Evolutionary conservation across 192 early-diverging fungal genomes (phyloP).

Genomic region (Gaertneriomyces sp.): DNA sequence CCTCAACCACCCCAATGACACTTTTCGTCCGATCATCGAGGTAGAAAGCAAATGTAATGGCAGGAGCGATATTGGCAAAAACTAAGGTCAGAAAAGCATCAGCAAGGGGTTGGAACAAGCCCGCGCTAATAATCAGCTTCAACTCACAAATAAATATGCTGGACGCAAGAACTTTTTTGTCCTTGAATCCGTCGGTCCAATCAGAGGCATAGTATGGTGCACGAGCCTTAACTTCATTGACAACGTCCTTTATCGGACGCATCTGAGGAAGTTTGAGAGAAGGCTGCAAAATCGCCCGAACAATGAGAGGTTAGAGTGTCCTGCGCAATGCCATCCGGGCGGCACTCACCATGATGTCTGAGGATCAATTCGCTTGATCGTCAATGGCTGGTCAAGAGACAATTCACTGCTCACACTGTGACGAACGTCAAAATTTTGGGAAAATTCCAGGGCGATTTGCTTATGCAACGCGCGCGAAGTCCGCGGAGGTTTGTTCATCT

Average conservation of each 20-base stretch:
- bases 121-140: background rate
- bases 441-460: too few relatives aligned
- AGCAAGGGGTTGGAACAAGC: background rate
- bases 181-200: conserved; percentile 25
- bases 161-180: conserved; percentile 27
- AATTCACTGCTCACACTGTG: too few relatives aligned
- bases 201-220: conserved; percentile 19
- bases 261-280: conserved; percentile 6
- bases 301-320: background rate
- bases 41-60: conserved; percentile 25
- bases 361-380: too few relatives aligned
- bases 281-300: background rate
- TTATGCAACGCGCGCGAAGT: too few relatives aligned
- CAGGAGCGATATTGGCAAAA: conserved; percentile 21
- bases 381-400: too few relatives aligned
- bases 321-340: background rate
- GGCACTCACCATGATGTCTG: too few relatives aligned
- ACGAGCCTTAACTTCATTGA: conserved; percentile 11
- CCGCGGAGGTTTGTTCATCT: too few relatives aligned
- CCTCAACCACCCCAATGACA: conserved; percentile 15
- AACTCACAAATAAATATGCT: conserved; percentile 26
- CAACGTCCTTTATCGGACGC: conserved; percentile 10
- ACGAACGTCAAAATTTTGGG: too few relatives aligned
- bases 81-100: conserved; percentile 3
- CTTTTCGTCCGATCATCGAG: conserved; percentile 13